Base-by-base conservation (phyloP, 192 early-diverging fungal genomes). In the Mycoemilia scoparia region DNA sequence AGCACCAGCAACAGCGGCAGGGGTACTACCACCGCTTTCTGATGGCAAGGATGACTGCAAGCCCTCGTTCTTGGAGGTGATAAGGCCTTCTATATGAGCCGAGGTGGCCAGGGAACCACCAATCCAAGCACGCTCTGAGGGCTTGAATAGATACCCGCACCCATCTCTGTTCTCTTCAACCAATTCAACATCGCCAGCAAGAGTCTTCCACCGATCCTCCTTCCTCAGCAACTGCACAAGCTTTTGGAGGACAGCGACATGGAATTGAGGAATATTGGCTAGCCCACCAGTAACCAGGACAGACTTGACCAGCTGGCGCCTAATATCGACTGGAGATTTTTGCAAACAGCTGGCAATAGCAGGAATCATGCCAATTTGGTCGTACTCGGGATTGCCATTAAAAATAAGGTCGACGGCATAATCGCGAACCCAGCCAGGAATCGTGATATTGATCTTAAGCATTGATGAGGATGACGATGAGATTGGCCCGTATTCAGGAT, bases 371-470 rank as follows among this genome's bases (percentile, higher is more conserved):
- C 74, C 73, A 11, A 46, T 32, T 9, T 67, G 63, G 43, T 84
- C 73, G 31, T 67, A 23, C 1, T 65, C 47, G 21, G 46, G 68
- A 45, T 84, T 79, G 3, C 82, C 82, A 19, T 73, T 69, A 50
- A 88, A 79, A 25, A 88, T 45, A 0, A 82, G 67, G 36, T 90
- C 89, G 3, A 66, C 64, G 0, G 79, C 73, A 15, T 81, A 69
- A 38, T 82, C 84, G 2, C 83, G 69, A 4, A 93, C 64, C 88
- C 88, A 93, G 0, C 77, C 72, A 12, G 88, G 88, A 3, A 93
- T 48, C n/a, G 12, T 1, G 24, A 60, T 25, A 5, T 14, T 5
- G 29, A 12, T 30, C 13, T 30, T 30, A 16, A 30, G 13, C 2
- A 12, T 16, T 30, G 29, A 12, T 14, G 29, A 12, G 13, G 16